Evolutionary conservation across 176 grass and related monocot species (phyloP).

Genomic region (Zea mays): Zm-B73-REFERENCE-NAM-5.0 NC_050100.1:173252001-173252500

Average conservation of each 20-base stretch:
- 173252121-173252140: neutral
- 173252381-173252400: neutral
- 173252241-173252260: neutral
- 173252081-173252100: neutral
- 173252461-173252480: neutral
- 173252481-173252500: constrained; percentile 24
- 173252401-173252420: constrained; percentile 12
- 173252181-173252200: neutral
- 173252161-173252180: neutral
- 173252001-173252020: neutral
- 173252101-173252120: neutral
- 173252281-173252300: neutral
- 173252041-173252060: neutral
- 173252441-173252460: neutral
- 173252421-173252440: neutral
- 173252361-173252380: constrained; percentile 2
- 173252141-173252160: neutral
- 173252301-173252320: constrained; percentile 19
- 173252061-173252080: neutral
- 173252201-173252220: neutral
- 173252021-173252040: neutral
- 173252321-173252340: neutral
- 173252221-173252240: neutral
- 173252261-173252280: neutral
- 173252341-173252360: neutral